Evolutionary conservation across 2,329 filamentous ascomycete genomes (phyloP).

Genomic region (Sphaerulina populicola): DNA sequence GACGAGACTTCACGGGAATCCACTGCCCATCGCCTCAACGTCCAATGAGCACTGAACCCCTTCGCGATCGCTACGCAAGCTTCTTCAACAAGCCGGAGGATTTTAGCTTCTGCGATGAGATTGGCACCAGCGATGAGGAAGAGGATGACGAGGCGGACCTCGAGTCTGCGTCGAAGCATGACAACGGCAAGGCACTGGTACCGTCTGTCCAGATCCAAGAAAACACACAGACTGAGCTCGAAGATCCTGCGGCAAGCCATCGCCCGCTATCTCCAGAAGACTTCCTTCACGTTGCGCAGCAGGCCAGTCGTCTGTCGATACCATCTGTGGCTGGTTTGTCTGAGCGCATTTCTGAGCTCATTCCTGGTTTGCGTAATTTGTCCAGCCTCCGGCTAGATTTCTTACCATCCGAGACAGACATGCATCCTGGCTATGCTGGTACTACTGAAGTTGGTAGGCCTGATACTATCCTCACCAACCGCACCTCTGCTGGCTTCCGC

Average conservation of each 20-base stretch:
- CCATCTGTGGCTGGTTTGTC: conserved; percentile 41
- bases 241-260: conserved; percentile 17
- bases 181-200: conserved; percentile 17
- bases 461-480: conserved; percentile 30
- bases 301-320: conserved; percentile 41
- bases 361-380: conserved; percentile 37
- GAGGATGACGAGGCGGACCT: conserved; percentile 16
- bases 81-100: conserved; percentile 41
- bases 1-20: conserved; percentile 29
- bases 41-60: conserved; percentile 33
- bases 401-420: conserved; percentile 32
- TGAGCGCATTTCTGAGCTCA: conserved; percentile 39
- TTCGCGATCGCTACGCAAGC: conserved; percentile 41
- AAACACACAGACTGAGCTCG: conserved; percentile 20
- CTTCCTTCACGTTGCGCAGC: conserved; percentile 35
- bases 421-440: conserved; percentile 23
- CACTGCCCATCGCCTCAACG: conserved; percentile 31
- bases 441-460: conserved; percentile 21
- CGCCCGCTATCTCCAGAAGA: conserved; percentile 37
- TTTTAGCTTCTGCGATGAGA: conserved; percentile 25
- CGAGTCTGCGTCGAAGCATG: neutral
- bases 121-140: conserved; percentile 17
- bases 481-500: conserved; percentile 34
- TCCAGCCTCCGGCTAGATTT: conserved; percentile 33
- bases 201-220: conserved; percentile 25